Evolutionary conservation across 2,329 filamentous ascomycete genomes (phyloP).

Genomic region (Phyllosticta ampelicida): DNA sequence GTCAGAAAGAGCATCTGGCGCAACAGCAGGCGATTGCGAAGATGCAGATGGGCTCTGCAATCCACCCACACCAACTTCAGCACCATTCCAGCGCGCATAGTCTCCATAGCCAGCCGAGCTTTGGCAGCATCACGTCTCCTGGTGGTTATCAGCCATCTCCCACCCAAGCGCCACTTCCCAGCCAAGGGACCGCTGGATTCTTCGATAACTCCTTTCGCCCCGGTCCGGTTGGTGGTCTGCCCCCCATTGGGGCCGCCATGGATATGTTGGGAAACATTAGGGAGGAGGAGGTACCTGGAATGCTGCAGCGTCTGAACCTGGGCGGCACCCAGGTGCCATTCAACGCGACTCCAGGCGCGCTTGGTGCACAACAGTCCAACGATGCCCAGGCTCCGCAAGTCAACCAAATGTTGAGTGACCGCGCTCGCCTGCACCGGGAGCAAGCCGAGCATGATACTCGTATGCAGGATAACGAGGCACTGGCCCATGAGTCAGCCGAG

Average conservation of each 20-base stretch:
- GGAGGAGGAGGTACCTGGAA: slow-evolving; percentile 59
- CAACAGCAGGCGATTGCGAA: slow-evolving; percentile 70
- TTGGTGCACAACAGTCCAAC: slow-evolving; percentile 37
- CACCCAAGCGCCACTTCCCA: slow-evolving; percentile 43
- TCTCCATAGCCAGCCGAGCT: slow-evolving; percentile 92
- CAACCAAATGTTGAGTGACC: slow-evolving; percentile 49
- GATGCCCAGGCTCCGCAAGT: slow-evolving; percentile 46
- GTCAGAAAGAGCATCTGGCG: slow-evolving; percentile 85
- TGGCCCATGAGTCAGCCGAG: slow-evolving; percentile 43
- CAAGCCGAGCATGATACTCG: slow-evolving; percentile 45
- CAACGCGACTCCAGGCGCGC: slow-evolving; percentile 34
- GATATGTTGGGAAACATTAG: slow-evolving; percentile 39
- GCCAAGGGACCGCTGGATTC: slow-evolving; percentile 42
- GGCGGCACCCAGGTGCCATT: slow-evolving; percentile 39
- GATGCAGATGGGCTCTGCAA: slow-evolving; percentile 42
- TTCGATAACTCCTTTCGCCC: slow-evolving; percentile 51
- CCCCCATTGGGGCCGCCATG: slow-evolving; percentile 34
- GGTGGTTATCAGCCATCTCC: slow-evolving; percentile 54
- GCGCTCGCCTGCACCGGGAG: slow-evolving; percentile 49
- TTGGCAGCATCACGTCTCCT: slow-evolving; percentile 87
- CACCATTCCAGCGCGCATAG: slow-evolving; percentile 94
- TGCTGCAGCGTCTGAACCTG: slow-evolving; percentile 56
- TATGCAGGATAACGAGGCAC: slow-evolving; percentile 37
- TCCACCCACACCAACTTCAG: slow-evolving; percentile 57
- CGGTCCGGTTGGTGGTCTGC: slow-evolving; percentile 29